Evolutionary conservation across 306 rosid genomes (phyloP).

Genomic region (Aeschynomene evenia): DNA sequence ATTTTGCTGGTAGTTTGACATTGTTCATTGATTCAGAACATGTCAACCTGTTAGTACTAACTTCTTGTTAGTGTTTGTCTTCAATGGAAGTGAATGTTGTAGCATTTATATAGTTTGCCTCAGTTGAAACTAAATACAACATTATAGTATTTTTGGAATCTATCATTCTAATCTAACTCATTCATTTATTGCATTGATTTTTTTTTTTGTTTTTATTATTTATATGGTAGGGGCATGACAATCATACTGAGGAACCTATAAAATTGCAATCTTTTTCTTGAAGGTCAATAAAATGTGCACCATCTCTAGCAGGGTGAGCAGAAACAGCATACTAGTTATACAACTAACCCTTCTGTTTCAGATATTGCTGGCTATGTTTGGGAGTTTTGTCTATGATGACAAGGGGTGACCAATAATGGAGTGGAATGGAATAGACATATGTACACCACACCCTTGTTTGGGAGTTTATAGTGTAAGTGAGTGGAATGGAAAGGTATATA

Average conservation of each 20-base stretch:
- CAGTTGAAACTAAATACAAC: neutral
- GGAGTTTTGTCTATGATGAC: no score
- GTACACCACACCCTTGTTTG: no score
- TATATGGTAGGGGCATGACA: neutral
- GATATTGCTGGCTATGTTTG: neutral
- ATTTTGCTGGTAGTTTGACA: neutral
- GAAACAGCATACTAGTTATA: neutral
- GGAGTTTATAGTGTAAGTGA: no score
- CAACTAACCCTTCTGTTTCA: neutral
- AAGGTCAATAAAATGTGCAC: slow-evolving; percentile 1
- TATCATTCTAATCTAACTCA: neutral
- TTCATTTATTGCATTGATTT: neutral
- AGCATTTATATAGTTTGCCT: neutral
- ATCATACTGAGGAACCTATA: neutral
- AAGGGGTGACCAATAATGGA: no score
- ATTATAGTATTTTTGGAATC: neutral
- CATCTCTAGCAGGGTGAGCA: neutral
- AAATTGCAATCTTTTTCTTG: neutral
- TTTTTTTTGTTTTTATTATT: no score
- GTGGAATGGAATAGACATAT: no score
- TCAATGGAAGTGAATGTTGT: neutral
- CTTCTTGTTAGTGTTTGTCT: neutral
- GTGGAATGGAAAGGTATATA: no score
- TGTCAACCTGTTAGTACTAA: neutral
- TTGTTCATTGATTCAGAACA: neutral